phyloP scores from a whole-genome alignment of 2,329 filamentous ascomycete genomes.

The Fusarium sp. region DNA sequence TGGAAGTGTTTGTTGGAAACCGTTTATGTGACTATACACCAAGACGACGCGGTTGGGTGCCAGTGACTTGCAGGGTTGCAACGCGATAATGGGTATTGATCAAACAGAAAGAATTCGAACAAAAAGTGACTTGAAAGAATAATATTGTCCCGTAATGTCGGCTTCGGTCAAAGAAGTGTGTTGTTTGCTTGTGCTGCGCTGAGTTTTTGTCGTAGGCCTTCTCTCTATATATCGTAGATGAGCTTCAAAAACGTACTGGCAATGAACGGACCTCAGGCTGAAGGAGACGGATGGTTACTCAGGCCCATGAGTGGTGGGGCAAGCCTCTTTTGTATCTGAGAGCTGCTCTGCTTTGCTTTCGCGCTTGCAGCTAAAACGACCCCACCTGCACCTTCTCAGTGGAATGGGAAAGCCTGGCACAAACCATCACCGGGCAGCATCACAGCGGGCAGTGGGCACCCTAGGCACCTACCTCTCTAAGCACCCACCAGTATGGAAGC shows the following conservation, averaged over 20 bases:
- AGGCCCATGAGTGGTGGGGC: conserved; percentile 46
- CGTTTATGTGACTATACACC: conserved; percentile 26
- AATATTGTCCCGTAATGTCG: background rate
- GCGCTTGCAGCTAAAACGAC: conserved; percentile 23
- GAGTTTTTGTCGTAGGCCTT: conserved; percentile 10
- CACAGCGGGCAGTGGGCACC: background rate
- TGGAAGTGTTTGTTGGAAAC: conserved; percentile 20
- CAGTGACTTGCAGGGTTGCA: conserved; percentile 17
- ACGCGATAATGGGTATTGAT: conserved; percentile 11
- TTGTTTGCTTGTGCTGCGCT: conserved; percentile 5
- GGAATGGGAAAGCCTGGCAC: conserved; percentile 3
- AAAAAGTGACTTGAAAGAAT: background rate
- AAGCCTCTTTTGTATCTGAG: conserved; percentile 47
- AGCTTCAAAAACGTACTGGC: conserved; percentile 9
- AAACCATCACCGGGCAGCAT: background rate
- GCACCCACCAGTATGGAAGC: background rate
- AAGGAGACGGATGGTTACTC: conserved; percentile 43
- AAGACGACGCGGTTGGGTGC: conserved; percentile 25
- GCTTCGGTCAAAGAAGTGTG: background rate
- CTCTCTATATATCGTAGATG: conserved; percentile 17
- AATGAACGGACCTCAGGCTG: conserved; percentile 10
- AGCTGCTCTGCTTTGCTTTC: conserved; percentile 23
- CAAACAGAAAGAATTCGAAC: background rate
- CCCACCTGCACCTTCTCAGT: conserved; percentile 25
- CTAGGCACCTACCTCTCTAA: background rate